phyloP scores from a whole-genome alignment of 2,329 filamentous ascomycete species.

The Dissoconium aciculare region DNA sequence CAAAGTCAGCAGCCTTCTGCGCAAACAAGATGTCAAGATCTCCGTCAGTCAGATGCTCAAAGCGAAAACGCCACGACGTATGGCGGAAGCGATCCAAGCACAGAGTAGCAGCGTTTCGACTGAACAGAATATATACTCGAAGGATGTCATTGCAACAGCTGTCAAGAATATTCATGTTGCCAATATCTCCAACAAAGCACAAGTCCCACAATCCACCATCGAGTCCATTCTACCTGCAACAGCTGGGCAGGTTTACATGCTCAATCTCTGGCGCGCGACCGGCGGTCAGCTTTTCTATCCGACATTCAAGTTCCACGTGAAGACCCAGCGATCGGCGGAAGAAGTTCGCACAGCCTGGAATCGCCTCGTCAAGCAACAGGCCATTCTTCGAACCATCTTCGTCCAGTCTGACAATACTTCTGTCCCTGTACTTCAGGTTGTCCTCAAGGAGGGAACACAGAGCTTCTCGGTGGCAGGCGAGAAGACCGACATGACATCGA shows the following conservation, averaged over 20 bases:
- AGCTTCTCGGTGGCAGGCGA: slow-evolving; percentile 19
- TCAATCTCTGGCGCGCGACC: slow-evolving; percentile 59
- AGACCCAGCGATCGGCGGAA: slow-evolving; percentile 24
- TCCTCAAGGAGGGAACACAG: slow-evolving; percentile 32
- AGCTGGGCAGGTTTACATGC: slow-evolving; percentile 67
- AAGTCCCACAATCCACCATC: slow-evolving; percentile 33
- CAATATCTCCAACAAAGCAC: slow-evolving; percentile 6
- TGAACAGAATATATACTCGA: slow-evolving; percentile 23
- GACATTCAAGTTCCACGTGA: slow-evolving; percentile 48
- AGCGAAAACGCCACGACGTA: slow-evolving; percentile 48
- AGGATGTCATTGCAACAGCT: slow-evolving; percentile 9
- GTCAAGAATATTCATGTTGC: slow-evolving; percentile 7
- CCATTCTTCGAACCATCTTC: slow-evolving; percentile 57
- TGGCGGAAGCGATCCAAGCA: slow-evolving; percentile 34
- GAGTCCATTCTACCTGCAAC: slow-evolving; percentile 52
- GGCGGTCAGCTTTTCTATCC: slow-evolving; percentile 57
- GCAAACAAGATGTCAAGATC: slow-evolving; percentile 46
- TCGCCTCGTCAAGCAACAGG: slow-evolving; percentile 37
- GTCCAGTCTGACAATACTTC: slow-evolving; percentile 31
- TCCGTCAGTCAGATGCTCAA: slow-evolving; percentile 57
- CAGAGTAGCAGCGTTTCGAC: slow-evolving; percentile 2
- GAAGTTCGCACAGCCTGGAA: slow-evolving; percentile 47
- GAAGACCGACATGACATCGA: not conserved
- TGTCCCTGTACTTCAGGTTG: slow-evolving; percentile 48
- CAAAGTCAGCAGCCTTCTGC: slow-evolving; percentile 59